These are phyloP conservation scores for Scheffersomyces titani DNA, from an alignment of 1,139 yeast species.

Conservation along the genomic window DNA sequence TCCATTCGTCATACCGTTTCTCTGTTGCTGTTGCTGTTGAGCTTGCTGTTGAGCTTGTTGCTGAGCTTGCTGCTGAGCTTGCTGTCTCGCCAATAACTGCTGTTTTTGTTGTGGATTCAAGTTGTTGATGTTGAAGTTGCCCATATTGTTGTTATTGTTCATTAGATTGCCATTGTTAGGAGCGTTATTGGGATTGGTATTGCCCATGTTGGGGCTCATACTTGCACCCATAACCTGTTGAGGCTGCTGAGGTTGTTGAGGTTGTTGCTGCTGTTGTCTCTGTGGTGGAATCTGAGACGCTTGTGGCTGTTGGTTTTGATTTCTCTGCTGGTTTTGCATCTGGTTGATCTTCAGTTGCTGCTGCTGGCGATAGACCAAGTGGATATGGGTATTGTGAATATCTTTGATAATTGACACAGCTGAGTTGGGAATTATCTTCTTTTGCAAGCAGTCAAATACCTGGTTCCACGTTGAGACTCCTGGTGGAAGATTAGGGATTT, in stretches of 20 bases:
- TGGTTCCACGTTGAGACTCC: constrained; percentile 83
- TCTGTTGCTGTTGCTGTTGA: constrained; percentile 15
- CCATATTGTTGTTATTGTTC: constrained; percentile 10
- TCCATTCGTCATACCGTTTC: constrained; percentile 13
- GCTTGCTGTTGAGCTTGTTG: constrained; percentile 13
- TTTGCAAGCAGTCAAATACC: constrained; percentile 67
- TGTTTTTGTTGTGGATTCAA: constrained; percentile 40
- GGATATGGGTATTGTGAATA: constrained; percentile 60
- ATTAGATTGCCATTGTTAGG: constrained; percentile 12
- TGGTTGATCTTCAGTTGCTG: constrained; percentile 24
- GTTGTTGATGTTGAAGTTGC: constrained; percentile 17
- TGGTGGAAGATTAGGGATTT: constrained; percentile 81
- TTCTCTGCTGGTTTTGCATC: constrained; percentile 9
- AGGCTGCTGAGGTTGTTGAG: constrained; percentile 11
- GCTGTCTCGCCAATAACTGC: constrained; percentile 4
- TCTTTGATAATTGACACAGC: constrained; percentile 59
- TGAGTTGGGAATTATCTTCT: constrained; percentile 56
- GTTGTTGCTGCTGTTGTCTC: constrained; percentile 5
- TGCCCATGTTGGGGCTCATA: constrained; percentile 9
- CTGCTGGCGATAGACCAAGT: constrained; percentile 39
- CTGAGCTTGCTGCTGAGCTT: constrained; percentile 5
- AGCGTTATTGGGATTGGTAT: constrained; percentile 8
- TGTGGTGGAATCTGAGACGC: constrained; percentile 4
- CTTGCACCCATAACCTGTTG: constrained; percentile 10
- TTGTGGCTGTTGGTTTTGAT: constrained; percentile 17